phyloP scores from a whole-genome alignment of 768 basidiomycete species.

The Botryobasidium botryosum region DNA sequence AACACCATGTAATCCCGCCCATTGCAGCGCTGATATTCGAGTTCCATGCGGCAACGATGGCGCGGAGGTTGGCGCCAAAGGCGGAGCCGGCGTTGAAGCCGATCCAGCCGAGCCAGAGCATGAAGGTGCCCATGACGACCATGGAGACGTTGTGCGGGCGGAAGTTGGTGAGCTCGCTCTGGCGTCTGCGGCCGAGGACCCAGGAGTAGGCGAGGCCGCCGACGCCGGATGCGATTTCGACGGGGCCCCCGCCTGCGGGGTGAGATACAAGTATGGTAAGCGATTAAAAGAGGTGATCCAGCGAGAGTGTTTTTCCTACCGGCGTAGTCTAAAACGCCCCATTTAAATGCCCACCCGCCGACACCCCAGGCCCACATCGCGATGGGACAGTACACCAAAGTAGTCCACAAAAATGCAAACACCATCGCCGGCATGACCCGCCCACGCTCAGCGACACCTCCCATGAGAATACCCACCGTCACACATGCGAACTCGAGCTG shows the following conservation, averaged over 20 bases:
- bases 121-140: conserved; percentile 67
- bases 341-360: conserved; percentile 24
- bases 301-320: no score
- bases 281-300: conserved; percentile 21
- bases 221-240: conserved; percentile 75
- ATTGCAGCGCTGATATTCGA: conserved; percentile 71
- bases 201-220: conserved; percentile 74
- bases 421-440: conserved; percentile 68
- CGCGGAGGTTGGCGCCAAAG: conserved; percentile 75
- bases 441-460: conserved; percentile 43
- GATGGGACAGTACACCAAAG: conserved; percentile 52
- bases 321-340: conserved; percentile 74
- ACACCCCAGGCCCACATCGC: conserved; percentile 19
- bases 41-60: conserved; percentile 74
- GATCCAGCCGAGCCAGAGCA: conserved; percentile 72
- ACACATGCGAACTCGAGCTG: conserved; percentile 79
- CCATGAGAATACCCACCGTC: conserved; percentile 40
- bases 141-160: conserved; percentile 77
- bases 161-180: conserved; percentile 58
- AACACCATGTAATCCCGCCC: conserved; percentile 65
- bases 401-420: conserved; percentile 71
- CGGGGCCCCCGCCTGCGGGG: conserved; percentile 78
- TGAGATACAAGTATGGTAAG: conserved; percentile 5
- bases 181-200: conserved; percentile 68
- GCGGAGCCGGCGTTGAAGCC: conserved; percentile 85